phyloP scores from a whole-genome alignment of 768 basidiomycete genomes.

The Lactifluus echinatus region DNA sequence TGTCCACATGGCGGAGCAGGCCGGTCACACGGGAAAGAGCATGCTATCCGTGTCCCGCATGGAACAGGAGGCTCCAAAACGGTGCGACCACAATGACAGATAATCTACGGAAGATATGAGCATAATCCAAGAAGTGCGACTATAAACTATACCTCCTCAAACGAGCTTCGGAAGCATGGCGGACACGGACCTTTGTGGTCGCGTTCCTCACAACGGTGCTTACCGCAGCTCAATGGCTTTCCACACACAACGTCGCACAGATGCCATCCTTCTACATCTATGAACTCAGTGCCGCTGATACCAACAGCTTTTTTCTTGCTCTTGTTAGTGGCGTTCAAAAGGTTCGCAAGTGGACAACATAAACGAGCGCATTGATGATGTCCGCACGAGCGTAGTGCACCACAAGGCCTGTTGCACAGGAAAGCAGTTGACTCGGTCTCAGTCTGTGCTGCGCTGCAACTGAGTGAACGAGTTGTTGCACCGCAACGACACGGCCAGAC shows the following conservation, averaged over 20 bases:
- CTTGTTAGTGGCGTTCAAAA: constrained; percentile 44
- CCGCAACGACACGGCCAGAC: constrained; percentile 86
- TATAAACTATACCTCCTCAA: constrained; percentile 65
- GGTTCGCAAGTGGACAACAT: constrained; percentile 82
- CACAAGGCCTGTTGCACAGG: constrained; percentile 73
- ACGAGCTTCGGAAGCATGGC: constrained; percentile 78
- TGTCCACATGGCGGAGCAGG: constrained; percentile 77
- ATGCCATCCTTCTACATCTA: constrained; percentile 63
- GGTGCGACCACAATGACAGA: constrained; percentile 82
- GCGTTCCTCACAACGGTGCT: constrained; percentile 65
- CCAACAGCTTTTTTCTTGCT: constrained; percentile 45
- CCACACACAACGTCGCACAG: constrained; percentile 78
- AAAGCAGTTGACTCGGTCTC: constrained; percentile 41
- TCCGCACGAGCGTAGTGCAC: constrained; percentile 72
- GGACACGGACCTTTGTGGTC: constrained; percentile 83
- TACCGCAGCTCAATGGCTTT: constrained; percentile 63
- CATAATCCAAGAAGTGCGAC: background rate
- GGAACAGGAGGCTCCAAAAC: constrained; percentile 81
- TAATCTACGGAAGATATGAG: constrained; percentile 35
- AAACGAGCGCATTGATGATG: constrained; percentile 75
- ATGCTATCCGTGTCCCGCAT: constrained; percentile 75
- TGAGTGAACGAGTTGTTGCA: constrained; percentile 43
- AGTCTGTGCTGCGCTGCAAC: constrained; percentile 42
- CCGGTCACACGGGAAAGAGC: constrained; percentile 70
- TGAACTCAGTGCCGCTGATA: constrained; percentile 33